Evolutionary conservation across 345 rosid genomes (phyloP).

Genomic region (Ceriops tagal): DNA sequence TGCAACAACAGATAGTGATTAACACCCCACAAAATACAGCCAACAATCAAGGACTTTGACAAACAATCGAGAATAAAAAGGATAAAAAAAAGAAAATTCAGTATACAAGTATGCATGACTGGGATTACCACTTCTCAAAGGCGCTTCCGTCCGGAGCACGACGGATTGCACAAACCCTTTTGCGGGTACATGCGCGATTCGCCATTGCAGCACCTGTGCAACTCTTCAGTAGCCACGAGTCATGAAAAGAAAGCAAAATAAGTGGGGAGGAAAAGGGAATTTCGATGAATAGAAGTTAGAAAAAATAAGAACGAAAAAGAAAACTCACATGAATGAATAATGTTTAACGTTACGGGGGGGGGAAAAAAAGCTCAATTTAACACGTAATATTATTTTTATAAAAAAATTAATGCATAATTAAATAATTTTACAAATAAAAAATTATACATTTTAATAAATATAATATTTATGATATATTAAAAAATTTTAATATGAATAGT

Average conservation of each 20-base stretch:
- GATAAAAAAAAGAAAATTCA: too few relatives aligned
- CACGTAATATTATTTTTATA: too few relatives aligned
- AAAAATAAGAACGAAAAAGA: too few relatives aligned
- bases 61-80: background rate
- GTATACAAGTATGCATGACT: too few relatives aligned
- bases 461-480: too few relatives aligned
- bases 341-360: too few relatives aligned
- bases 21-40: background rate
- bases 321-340: constrained; percentile 2
- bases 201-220: constrained; percentile 52
- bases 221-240: constrained; percentile 1
- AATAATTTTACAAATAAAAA: too few relatives aligned
- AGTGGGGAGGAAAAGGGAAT: background rate
- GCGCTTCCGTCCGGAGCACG: constrained; percentile 89
- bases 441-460: too few relatives aligned
- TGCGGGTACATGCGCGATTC: constrained; percentile 50
- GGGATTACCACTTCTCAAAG: constrained; percentile 53
- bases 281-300: too few relatives aligned
- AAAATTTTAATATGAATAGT: too few relatives aligned
- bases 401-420: too few relatives aligned
- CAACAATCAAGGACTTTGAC: background rate
- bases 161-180: constrained; percentile 60
- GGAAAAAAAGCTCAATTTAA: too few relatives aligned
- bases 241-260: background rate
- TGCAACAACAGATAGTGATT: constrained; percentile 17